phyloP scores from a whole-genome alignment of 352 stramenopile genomes.

The Phytophthora pseudosyringae region DNA sequence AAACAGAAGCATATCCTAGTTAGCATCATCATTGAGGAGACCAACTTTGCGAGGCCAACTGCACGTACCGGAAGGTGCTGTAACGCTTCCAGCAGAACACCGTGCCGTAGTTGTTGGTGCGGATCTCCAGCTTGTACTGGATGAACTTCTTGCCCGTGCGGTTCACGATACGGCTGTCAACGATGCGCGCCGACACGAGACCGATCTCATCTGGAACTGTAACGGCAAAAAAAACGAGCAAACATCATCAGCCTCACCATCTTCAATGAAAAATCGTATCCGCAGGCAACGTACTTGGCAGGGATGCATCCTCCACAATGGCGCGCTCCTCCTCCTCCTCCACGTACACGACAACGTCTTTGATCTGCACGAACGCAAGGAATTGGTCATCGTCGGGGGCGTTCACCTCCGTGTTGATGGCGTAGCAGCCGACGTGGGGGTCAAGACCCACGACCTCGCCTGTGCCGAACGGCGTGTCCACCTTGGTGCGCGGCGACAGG shows the following conservation, averaged over 20 bases:
- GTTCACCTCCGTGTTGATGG: conserved; percentile 85
- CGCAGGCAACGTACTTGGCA: conserved; percentile 68
- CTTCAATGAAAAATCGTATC: conserved; percentile 14
- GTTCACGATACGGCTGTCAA: conserved; percentile 87
- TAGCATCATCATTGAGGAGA: background rate
- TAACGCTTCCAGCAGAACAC: conserved; percentile 91
- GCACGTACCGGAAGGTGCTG: conserved; percentile 83
- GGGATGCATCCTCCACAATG: conserved; percentile 80
- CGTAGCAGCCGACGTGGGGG: conserved; percentile 89
- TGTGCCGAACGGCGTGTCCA: conserved; percentile 85
- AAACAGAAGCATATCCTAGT: background rate
- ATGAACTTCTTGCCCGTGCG: conserved; percentile 89
- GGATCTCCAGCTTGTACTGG: conserved; percentile 91
- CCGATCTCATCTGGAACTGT: conserved; percentile 85
- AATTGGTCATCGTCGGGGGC: conserved; percentile 80
- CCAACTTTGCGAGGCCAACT: background rate
- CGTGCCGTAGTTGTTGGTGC: conserved; percentile 88
- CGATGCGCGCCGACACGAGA: conserved; percentile 81
- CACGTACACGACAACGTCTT: conserved; percentile 65
- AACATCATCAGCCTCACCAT: conserved; percentile 26
- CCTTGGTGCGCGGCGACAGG: conserved; percentile 81
- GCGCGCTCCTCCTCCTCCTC: conserved; percentile 81
- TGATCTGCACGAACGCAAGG: conserved; percentile 87
- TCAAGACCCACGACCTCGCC: conserved; percentile 86
- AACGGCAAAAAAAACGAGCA: conserved; percentile 5